phyloP scores from a whole-genome alignment of 257 asterid species.

The Coffea canephora region DNA sequence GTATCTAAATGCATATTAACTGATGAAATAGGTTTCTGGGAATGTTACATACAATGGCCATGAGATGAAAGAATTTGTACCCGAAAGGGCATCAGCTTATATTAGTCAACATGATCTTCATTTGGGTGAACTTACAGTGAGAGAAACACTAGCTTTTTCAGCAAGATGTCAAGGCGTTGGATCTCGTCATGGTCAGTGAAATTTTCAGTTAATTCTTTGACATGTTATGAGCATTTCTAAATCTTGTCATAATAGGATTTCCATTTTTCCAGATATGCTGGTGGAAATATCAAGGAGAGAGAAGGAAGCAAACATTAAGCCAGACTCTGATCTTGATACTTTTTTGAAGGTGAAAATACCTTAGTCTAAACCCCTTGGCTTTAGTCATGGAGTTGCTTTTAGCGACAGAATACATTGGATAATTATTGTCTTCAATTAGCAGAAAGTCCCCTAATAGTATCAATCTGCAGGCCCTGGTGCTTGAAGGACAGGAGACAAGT shows the following conservation, averaged over 20 bases:
- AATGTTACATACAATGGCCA: conserved; percentile 59
- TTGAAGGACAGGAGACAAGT: conserved; percentile 73
- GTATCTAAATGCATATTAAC: neutral
- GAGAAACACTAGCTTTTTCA: conserved; percentile 66
- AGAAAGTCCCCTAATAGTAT: neutral
- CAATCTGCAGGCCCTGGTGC: conserved; percentile 54
- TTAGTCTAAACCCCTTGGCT: neutral
- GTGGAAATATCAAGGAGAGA: conserved; percentile 63
- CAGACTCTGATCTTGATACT: conserved; percentile 61
- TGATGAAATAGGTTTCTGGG: conserved; percentile 42
- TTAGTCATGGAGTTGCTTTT: neutral
- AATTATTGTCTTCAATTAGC: neutral
- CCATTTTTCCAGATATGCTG: conserved; percentile 44
- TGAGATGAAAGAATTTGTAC: conserved; percentile 50
- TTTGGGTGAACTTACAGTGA: conserved; percentile 56
- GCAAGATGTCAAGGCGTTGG: conserved; percentile 78
- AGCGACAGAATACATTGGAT: neutral
- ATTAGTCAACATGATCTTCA: conserved; percentile 71
- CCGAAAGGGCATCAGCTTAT: conserved; percentile 58
- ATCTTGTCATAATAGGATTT: neutral
- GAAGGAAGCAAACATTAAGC: conserved; percentile 56
- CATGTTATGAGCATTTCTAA: neutral
- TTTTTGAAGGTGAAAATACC: conserved; percentile 48
- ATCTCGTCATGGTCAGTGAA: conserved; percentile 43
- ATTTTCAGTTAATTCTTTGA: neutral